Conservation (phyloP, 495 filamentous ascomycete genomes). For the Parmelia sp. region DNA sequence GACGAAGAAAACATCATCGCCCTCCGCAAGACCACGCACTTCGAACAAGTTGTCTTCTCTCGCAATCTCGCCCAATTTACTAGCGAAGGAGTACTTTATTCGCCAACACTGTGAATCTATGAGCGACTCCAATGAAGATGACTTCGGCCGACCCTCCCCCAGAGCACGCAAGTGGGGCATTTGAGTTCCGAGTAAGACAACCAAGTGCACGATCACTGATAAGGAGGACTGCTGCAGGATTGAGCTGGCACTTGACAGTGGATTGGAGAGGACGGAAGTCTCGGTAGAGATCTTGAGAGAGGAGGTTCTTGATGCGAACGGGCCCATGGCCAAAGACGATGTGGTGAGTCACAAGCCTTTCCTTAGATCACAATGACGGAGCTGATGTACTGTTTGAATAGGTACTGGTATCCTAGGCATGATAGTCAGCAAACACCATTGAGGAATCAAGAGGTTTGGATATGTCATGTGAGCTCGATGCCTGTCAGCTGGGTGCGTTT, state of each 20-base stretch:
- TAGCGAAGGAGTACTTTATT: not conserved
- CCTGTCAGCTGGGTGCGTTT: not conserved
- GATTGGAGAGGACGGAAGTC: not conserved
- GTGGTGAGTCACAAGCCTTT: not conserved
- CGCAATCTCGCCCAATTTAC: not conserved
- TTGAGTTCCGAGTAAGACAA: not conserved
- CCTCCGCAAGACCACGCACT: not conserved
- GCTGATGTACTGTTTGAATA: not conserved
- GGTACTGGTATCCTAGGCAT: not conserved
- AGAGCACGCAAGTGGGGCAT: not conserved
- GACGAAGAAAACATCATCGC: not conserved
- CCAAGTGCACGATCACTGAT: not conserved
- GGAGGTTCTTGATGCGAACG: not conserved
- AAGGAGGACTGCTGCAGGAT: not conserved
- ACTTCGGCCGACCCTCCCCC: not conserved
- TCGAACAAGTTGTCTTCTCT: not conserved
- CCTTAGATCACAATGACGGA: not conserved
- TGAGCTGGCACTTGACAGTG: not conserved
- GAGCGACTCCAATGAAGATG: not conserved
- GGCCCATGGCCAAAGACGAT: not conserved
- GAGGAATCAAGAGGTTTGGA: not conserved
- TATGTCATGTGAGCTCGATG: not conserved
- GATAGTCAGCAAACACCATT: not conserved
- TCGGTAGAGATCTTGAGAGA: not conserved
- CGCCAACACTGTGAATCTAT: not conserved